A percentile compares a stretch with the other conserved stretches of the same genome.
Conservation (phyloP, 148 eudicot species). For the Tetragonia tetragonoides region DNA sequence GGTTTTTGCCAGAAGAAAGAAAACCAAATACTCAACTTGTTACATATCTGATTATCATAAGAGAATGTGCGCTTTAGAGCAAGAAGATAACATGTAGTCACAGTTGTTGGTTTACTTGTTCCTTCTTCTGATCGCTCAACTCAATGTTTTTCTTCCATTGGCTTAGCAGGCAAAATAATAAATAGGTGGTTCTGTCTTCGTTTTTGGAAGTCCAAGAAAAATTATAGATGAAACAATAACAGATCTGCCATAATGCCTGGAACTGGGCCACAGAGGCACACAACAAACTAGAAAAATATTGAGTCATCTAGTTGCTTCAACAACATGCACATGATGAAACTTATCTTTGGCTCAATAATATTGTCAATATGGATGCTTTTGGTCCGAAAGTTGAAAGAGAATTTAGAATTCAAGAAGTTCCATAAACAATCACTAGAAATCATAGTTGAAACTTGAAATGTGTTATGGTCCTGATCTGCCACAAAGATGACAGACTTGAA, state of each 20-base stretch:
- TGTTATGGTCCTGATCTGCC: neutral
- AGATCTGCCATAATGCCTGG: slow-evolving; percentile 4
- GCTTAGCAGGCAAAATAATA: slow-evolving; percentile 66
- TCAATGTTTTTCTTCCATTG: slow-evolving; percentile 59
- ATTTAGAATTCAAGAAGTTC: neutral
- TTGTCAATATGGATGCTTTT: slow-evolving; percentile 97
- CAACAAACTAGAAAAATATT: slow-evolving; percentile 18
- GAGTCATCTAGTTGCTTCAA: slow-evolving; percentile 52
- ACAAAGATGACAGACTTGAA: neutral
- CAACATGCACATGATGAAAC: slow-evolving; percentile 80
- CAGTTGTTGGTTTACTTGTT: slow-evolving; percentile 44
- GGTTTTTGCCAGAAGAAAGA: neutral
- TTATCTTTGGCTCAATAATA: slow-evolving; percentile 98
- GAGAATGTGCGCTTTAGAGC: neutral
- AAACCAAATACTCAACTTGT: neutral
- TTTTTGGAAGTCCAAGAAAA: slow-evolving; percentile 55
- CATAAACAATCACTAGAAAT: neutral
- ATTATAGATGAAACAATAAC: slow-evolving; percentile 15
- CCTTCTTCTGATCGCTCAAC: slow-evolving; percentile 59
- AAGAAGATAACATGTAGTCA: neutral
- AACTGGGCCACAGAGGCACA: slow-evolving; percentile 24
- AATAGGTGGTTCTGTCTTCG: slow-evolving; percentile 87
- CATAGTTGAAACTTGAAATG: neutral
- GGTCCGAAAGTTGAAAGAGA: slow-evolving; percentile 52
- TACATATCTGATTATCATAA: neutral